phyloP scores from a whole-genome alignment of 495 filamentous ascomycete species.

The Barbatosphaeria neglecta region DNA sequence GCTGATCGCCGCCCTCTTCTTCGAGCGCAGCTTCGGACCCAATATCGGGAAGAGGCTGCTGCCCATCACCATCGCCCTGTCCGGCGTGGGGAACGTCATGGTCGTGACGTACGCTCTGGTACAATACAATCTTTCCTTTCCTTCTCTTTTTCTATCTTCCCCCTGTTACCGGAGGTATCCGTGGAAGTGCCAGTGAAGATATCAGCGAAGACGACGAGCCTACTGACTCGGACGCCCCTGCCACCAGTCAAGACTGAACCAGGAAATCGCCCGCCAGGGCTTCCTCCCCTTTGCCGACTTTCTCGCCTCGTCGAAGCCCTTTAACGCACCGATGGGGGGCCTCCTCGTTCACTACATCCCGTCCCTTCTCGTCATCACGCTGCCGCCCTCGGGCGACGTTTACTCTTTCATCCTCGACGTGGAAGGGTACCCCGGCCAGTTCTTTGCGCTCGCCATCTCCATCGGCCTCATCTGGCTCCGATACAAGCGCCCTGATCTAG shows the following conservation, averaged over 20 bases:
- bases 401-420: conserved; percentile 68
- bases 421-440: conserved; percentile 55
- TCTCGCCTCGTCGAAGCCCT: conserved; percentile 55
- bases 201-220: too few species aligned
- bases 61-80: conserved; percentile 53
- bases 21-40: conserved; percentile 52
- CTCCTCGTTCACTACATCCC: conserved; percentile 59
- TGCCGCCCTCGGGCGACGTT: conserved; percentile 53
- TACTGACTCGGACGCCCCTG: too few species aligned
- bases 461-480: conserved; percentile 53
- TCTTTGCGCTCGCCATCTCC: conserved; percentile 47
- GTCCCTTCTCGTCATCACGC: conserved; percentile 50
- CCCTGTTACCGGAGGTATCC: too few species aligned
- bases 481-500: conserved; percentile 45
- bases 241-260: conserved; percentile 44
- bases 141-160: conserved; percentile 1
- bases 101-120: conserved; percentile 59
- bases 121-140: conserved; percentile 9
- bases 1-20: conserved; percentile 56
- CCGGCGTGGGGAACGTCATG: conserved; percentile 65
- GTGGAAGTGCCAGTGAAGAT: too few species aligned
- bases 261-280: conserved; percentile 37
- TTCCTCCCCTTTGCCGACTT: conserved; percentile 55
- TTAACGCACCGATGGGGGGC: conserved; percentile 54
- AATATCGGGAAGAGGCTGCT: conserved; percentile 45